Base-by-base conservation (phyloP, 2,329 filamentous ascomycete species). In the Pseudogymnoascus sp. region DNA sequence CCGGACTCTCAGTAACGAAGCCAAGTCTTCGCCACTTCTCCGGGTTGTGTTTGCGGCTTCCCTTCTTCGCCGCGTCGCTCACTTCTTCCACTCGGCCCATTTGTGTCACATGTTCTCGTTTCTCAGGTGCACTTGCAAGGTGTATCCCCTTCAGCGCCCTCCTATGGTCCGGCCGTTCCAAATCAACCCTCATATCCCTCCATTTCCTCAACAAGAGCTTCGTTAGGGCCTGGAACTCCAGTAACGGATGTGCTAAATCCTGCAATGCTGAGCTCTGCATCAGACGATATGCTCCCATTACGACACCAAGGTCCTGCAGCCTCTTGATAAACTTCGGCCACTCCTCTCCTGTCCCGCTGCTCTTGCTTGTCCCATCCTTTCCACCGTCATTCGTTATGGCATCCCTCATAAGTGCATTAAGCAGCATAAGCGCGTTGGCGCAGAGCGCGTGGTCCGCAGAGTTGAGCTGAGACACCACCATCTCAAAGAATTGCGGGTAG, bases 261-360 rank as follows among this genome's bases (percentile, higher is more conserved):
- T 96, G 91, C 66, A 97, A 80, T 1, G 92, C 88, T 28, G 91
- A 93, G 70, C 93, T 93, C 77, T 96, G 93, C 92, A 97, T 97
- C 63, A 99, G 83, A 67, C 86, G 85, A 75, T 92, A 97, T 12
- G 96, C 93, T 8, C 91, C 90, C 74, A 91, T 91, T 67, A 97
- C 96, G 40, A 97, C 85, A 0, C 93, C 95, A 31, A 97, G 78
- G 75, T 97, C 93, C 75, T 97, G 95, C 67, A 99, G 76, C 67
- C 88, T 83, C 78, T 96, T 96, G 75, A 99, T 93, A 71, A 97
- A 96, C 70, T 90, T 95, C 59, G 92, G 90, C 93, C 95, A 97
- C 70, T 97, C 93, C 65, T 90, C 87, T 14, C 75, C 77, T 1
- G 75, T 72, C 3, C 73, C 74, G 55, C 66, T 67, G 9, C 70